Conservation (phyloP, 1,139 yeast genomes). For the Suhomyces wounanorum region DNA sequence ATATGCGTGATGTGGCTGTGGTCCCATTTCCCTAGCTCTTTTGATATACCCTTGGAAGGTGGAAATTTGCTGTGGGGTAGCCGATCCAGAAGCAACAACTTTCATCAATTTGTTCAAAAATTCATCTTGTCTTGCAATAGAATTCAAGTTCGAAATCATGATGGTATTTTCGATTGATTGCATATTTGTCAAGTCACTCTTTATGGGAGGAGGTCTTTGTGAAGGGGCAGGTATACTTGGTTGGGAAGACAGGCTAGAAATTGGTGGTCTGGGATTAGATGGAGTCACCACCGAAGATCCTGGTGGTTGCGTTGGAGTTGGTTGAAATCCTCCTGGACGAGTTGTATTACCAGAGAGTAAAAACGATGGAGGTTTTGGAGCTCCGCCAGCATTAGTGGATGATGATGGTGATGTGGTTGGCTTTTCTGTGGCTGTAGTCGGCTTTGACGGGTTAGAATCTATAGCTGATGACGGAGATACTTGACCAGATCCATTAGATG, state of each 20-base stretch:
- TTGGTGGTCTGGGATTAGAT: neutral
- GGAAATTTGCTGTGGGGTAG: slow-evolving; percentile 67
- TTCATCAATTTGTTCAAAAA: slow-evolving; percentile 73
- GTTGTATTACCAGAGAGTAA: slow-evolving; percentile 8
- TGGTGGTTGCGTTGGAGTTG: neutral
- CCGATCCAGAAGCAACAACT: slow-evolving; percentile 79
- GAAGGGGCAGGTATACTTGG: slow-evolving; percentile 4
- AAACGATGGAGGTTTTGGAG: slow-evolving; percentile 11
- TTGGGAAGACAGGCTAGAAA: neutral
- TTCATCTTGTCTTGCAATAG: slow-evolving; percentile 74
- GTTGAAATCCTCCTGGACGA: slow-evolving; percentile 5
- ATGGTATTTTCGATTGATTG: slow-evolving; percentile 67
- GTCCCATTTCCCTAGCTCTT: slow-evolving; percentile 77
- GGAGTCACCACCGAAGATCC: neutral
- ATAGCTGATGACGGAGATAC: neutral
- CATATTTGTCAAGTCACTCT: slow-evolving; percentile 42
- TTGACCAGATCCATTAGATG: neutral
- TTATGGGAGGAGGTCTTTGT: slow-evolving; percentile 17
- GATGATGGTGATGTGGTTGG: slow-evolving; percentile 5
- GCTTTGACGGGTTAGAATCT: neutral
- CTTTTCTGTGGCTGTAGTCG: neutral
- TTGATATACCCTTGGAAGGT: slow-evolving; percentile 79
- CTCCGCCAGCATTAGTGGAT: slow-evolving; percentile 10
- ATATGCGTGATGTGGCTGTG: slow-evolving; percentile 47
- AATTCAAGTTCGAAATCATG: slow-evolving; percentile 80